phyloP scores from a whole-genome alignment of 371 early-diverging fungal species.

The Mortierella sp. region DNA sequence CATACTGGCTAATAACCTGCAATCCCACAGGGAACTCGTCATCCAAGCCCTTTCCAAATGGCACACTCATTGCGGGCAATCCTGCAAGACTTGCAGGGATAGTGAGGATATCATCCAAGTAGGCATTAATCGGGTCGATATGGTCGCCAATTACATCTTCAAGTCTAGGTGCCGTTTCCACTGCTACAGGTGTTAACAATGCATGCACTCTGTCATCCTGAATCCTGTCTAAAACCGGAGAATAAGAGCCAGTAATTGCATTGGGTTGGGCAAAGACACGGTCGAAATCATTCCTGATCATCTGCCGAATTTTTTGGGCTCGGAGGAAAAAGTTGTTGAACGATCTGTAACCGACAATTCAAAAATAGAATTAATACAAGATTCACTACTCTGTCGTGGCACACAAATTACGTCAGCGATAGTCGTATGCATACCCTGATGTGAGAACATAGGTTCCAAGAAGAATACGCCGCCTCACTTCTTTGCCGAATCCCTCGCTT shows the following conservation, averaged over 20 bases:
- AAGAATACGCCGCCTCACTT: slow-evolving; percentile 87
- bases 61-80: slow-evolving; percentile 79
- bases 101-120: slow-evolving; percentile 91
- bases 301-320: slow-evolving; percentile 84
- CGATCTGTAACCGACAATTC: slow-evolving; percentile 51
- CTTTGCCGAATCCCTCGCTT: slow-evolving; percentile 81
- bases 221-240: background rate
- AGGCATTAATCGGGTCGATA: slow-evolving; percentile 64
- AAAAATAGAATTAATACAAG: background rate
- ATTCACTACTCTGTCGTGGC: too few species aligned
- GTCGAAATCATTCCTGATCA: slow-evolving; percentile 87
- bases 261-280: slow-evolving; percentile 71
- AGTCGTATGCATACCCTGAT: slow-evolving; percentile 64
- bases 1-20: slow-evolving; percentile 87
- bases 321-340: slow-evolving; percentile 78
- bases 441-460: slow-evolving; percentile 89
- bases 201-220: slow-evolving; percentile 67
- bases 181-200: slow-evolving; percentile 80
- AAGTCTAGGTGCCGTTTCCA: slow-evolving; percentile 73
- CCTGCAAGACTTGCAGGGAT: slow-evolving; percentile 92
- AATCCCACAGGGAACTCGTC: slow-evolving; percentile 80
- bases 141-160: slow-evolving; percentile 44
- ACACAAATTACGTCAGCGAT: background rate
- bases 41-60: slow-evolving; percentile 59
- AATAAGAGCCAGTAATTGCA: slow-evolving; percentile 46